phyloP scores from a whole-genome alignment of 495 filamentous ascomycete species.

The Pseudevernia furfuracea region DNA sequence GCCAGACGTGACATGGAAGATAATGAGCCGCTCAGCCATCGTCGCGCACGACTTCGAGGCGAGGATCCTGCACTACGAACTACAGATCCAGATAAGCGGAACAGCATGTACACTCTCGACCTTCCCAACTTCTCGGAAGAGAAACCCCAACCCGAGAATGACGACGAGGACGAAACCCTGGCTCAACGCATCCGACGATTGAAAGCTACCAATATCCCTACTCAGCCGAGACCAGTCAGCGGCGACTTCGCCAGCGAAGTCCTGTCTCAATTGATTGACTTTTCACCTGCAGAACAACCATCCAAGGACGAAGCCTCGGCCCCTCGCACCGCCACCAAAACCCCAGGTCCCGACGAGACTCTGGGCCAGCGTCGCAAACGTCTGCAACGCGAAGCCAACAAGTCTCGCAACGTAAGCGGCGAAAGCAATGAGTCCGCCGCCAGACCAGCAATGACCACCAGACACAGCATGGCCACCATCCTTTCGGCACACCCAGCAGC shows the following conservation, averaged over 20 bases:
- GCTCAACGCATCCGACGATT: conserved; percentile 66
- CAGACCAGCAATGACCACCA: conserved; percentile 33
- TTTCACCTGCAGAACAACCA: conserved; percentile 29
- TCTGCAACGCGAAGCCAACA: conserved; percentile 60
- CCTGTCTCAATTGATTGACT: conserved; percentile 58
- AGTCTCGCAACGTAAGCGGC: conserved; percentile 29
- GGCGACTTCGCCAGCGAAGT: conserved; percentile 74
- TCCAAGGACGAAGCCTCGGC: conserved; percentile 8
- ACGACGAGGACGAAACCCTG: conserved; percentile 63
- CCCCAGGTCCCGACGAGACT: conserved; percentile 60
- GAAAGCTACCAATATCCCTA: conserved; percentile 42
- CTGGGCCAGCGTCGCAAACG: conserved; percentile 77
- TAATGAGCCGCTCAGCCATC: conserved; percentile 75
- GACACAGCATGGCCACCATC: conserved; percentile 64
- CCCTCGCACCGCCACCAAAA: conserved; percentile 23
- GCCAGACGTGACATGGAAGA: conserved; percentile 81
- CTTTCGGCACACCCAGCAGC: conserved; percentile 49
- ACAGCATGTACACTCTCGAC: conserved; percentile 34
- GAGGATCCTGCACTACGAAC: conserved; percentile 29
- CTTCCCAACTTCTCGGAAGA: conserved; percentile 21
- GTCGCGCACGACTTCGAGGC: conserved; percentile 70
- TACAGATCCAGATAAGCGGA: conserved; percentile 32
- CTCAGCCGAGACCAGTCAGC: conserved; percentile 52
- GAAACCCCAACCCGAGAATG: conserved; percentile 17
- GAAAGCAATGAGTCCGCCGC: conserved; percentile 29